A percentile compares a stretch with the other conserved stretches of the same genome.
These are phyloP conservation scores for Epichloe sylvatica DNA, from an alignment of 2,329 filamentous ascomycete species.

Conservation along the genomic window DNA sequence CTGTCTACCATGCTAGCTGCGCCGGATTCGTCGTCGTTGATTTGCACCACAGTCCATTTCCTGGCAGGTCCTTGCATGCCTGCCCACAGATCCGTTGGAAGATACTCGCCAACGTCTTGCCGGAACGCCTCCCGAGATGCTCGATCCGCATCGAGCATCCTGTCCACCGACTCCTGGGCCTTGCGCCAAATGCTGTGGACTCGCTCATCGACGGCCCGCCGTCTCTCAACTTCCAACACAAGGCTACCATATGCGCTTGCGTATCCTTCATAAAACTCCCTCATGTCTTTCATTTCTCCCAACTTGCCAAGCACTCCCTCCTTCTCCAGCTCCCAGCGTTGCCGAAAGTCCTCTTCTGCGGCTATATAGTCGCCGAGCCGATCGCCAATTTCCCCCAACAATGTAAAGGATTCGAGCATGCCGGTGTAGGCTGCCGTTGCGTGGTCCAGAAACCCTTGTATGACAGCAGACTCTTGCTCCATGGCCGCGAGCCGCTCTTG, in stretches of 20 bases:
- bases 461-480: slow-evolving; percentile 52
- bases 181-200: slow-evolving; percentile 63
- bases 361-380: slow-evolving; percentile 52
- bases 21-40: slow-evolving; percentile 16
- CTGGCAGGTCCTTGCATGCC: slow-evolving; percentile 50
- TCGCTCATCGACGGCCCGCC: slow-evolving; percentile 57
- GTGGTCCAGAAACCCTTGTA: slow-evolving; percentile 49
- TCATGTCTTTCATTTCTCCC: slow-evolving; percentile 61
- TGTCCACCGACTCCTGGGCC: slow-evolving; percentile 62
- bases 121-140: slow-evolving; percentile 65
- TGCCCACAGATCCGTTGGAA: slow-evolving; percentile 81
- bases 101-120: slow-evolving; percentile 67
- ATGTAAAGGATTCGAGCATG: slow-evolving; percentile 48
- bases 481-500: slow-evolving; percentile 63
- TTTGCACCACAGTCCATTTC: slow-evolving; percentile 34
- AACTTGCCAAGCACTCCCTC: slow-evolving; percentile 54
- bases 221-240: slow-evolving; percentile 67
- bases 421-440: slow-evolving; percentile 35
- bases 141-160: slow-evolving; percentile 59
- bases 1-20: slow-evolving; percentile 4
- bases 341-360: slow-evolving; percentile 48
- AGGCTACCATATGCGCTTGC: slow-evolving; percentile 71
- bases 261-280: slow-evolving; percentile 79
- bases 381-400: slow-evolving; percentile 56
- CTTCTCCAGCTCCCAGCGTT: slow-evolving; percentile 62